Base-by-base conservation (phyloP, 345 rosid species). In the Toxicodendron radicans region DNA sequence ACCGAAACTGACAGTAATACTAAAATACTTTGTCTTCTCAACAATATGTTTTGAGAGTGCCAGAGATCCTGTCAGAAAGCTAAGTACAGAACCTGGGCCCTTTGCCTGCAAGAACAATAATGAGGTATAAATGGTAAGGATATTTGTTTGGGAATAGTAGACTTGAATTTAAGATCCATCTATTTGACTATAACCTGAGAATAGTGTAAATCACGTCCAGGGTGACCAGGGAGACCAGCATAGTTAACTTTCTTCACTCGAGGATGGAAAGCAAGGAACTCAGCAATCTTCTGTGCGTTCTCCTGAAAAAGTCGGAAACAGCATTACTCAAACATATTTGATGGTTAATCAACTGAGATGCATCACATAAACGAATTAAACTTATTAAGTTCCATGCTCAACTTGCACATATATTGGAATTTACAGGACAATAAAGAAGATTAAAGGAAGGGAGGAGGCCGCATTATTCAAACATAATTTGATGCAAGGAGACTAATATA, bases 1-100 rank as follows among this genome's bases (percentile, higher is more conserved):
- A 95, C 99, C 99, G 66, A 93, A 95, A 81, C 97, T 95, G 79
- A 95, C 99, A 41, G 98, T 88, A 46, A 90, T 89, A 84, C 98
- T 91, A 82, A 95, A 95, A 83, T 87, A 91, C 72, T 91, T 91
- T 33, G 99, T 91, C 58, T 87, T 74, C 83, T 95, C 97, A 24
- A 91, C 98, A 72, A 93, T 65, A 69, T 93, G 97, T 80, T 95
- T 95, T 0, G 98, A 95, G 64, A 95, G 90, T 0, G 89, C 88
- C 45, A 91, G 54, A 2, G 99, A 93, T 74, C 98, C 97, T 27
- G 99, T 93, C 71, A 89, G 58, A 79, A 93, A 93, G 86, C 99
- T 93, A 43, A 95, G 85, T 80, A 95, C 97, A 12, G 98, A 91
- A 48, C 98, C 97, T 60, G 97, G 97, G 77, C 99, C 99, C 75